phyloP scores from a whole-genome alignment of 2,329 filamentous ascomycete species.

The Ilyonectria mors-panacis region DNA sequence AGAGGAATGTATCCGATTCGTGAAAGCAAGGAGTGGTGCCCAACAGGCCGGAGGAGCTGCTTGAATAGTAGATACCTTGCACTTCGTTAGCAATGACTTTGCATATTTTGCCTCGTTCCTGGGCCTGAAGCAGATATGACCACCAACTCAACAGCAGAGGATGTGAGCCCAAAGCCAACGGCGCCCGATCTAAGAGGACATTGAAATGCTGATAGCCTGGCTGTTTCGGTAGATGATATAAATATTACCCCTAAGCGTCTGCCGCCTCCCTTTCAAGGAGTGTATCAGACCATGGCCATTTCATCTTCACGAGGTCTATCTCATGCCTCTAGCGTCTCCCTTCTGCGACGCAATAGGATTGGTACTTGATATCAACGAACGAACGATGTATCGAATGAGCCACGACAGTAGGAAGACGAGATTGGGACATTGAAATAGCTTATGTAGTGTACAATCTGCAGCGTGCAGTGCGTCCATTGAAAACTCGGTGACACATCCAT shows the following conservation, averaged over 20 bases:
- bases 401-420: not conserved
- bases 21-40: not conserved
- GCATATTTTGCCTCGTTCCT: too few relatives aligned
- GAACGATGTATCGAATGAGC: not conserved
- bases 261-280: not conserved
- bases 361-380: not conserved
- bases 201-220: too few relatives aligned
- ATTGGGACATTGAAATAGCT: conserved; percentile 3
- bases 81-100: too few relatives aligned
- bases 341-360: not conserved
- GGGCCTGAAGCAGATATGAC: too few relatives aligned
- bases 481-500: conserved; percentile 7
- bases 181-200: too few relatives aligned
- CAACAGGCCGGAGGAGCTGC: not conserved
- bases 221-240: too few relatives aligned
- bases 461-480: not conserved
- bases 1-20: not conserved
- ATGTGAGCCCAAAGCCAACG: too few relatives aligned
- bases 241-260: too few relatives aligned
- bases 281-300: not conserved
- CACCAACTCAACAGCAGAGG: too few relatives aligned
- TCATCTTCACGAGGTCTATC: not conserved
- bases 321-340: too few relatives aligned
- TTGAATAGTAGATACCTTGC: not conserved
- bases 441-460: conserved; percentile 24